Conservation (phyloP, 2,329 filamentous ascomycete genomes). For the Paramyrothecium roridum region DNA sequence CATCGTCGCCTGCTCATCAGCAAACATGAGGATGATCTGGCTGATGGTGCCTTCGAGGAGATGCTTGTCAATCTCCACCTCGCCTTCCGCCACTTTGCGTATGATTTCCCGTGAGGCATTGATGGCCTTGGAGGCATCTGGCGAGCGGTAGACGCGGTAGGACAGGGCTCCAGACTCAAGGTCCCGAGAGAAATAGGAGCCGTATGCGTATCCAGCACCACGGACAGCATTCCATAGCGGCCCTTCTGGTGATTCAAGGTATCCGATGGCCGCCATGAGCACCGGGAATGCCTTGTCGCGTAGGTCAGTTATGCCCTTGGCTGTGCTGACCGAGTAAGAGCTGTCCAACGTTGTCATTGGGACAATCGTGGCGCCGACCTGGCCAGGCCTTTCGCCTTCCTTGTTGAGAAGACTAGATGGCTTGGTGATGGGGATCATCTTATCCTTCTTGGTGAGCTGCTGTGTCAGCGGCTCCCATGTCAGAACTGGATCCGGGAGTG, state of each 20-base stretch:
- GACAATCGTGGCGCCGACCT: slow-evolving; percentile 71
- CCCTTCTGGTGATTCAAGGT: slow-evolving; percentile 90
- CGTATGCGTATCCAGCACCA: slow-evolving; percentile 90
- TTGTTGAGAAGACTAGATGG: slow-evolving; percentile 69
- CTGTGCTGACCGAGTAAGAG: slow-evolving; percentile 77
- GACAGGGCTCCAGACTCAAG: slow-evolving; percentile 76
- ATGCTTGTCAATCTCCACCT: slow-evolving; percentile 69
- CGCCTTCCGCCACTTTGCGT: slow-evolving; percentile 69
- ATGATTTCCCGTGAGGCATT: slow-evolving; percentile 72
- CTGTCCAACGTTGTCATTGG: slow-evolving; percentile 92
- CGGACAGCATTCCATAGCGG: slow-evolving; percentile 92
- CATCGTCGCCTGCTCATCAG: slow-evolving; percentile 86
- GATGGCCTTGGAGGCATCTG: slow-evolving; percentile 85
- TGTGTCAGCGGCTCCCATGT: slow-evolving; percentile 64
- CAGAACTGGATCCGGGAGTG: slow-evolving; percentile 70
- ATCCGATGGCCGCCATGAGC: slow-evolving; percentile 82
- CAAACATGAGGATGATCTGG: slow-evolving; percentile 80
- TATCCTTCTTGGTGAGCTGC: slow-evolving; percentile 32
- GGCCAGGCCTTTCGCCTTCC: slow-evolving; percentile 72
- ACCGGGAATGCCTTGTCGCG: slow-evolving; percentile 76
- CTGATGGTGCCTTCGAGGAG: slow-evolving; percentile 89
- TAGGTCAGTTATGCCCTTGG: slow-evolving; percentile 71
- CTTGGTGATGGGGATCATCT: slow-evolving; percentile 68
- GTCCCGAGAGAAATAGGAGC: slow-evolving; percentile 74
- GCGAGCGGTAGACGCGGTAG: slow-evolving; percentile 86